Percentiles rank a stretch among this genome's conserved stretches.
phyloP scores from a whole-genome alignment of 129 eudicot species.

The Oenanthe sinensis region DNA sequence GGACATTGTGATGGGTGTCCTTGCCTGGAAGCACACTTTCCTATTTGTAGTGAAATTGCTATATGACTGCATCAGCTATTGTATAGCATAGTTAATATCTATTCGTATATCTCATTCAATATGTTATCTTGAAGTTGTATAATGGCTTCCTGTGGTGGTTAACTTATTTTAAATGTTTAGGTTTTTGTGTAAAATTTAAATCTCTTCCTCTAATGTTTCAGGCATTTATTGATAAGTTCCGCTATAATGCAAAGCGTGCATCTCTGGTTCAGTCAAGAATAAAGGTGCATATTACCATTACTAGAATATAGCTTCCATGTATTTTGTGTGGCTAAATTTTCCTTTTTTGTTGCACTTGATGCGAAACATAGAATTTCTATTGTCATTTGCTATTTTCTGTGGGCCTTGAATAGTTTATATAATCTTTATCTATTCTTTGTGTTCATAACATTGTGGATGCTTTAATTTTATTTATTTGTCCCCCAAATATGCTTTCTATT shows the following conservation, averaged over 20 bases:
- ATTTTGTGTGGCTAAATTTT: background rate
- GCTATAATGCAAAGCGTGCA: conserved; percentile 98
- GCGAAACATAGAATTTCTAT: background rate
- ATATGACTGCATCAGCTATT: background rate
- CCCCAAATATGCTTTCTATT: background rate
- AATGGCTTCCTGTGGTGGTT: background rate
- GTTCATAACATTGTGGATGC: background rate
- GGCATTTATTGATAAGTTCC: conserved; percentile 91
- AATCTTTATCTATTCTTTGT: background rate
- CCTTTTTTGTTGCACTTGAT: background rate
- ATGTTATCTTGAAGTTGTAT: background rate
- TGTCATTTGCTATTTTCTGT: background rate
- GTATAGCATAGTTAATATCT: background rate
- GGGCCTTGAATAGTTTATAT: background rate
- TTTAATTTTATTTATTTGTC: background rate
- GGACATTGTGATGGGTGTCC: background rate
- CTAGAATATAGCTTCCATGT: background rate
- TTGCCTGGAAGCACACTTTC: background rate
- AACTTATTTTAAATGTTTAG: background rate
- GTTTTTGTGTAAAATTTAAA: background rate
- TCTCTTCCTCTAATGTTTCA: conserved; percentile 37
- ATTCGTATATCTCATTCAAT: background rate
- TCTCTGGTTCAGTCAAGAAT: conserved; percentile 99
- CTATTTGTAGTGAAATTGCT: background rate
- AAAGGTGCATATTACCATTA: conserved; percentile 44